These are phyloP conservation scores for Elongisporangium anandrum DNA, from an alignment of 352 stramenopile genomes.

Conservation along the genomic window DNA sequence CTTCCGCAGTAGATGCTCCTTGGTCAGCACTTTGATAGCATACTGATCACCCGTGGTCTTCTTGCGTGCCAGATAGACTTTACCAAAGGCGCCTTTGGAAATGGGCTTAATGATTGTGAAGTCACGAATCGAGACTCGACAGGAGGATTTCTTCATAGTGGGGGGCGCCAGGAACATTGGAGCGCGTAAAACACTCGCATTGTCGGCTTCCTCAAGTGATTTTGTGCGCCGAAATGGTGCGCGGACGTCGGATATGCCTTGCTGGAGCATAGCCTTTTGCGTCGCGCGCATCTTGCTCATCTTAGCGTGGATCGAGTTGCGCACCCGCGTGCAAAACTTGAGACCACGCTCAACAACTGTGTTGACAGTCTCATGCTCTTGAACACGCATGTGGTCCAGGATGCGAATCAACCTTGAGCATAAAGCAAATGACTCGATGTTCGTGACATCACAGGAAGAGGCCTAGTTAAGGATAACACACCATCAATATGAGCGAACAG, in stretches of 20 bases:
- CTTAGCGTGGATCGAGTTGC: constrained; percentile 78
- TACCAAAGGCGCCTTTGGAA: constrained; percentile 86
- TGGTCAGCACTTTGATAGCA: constrained; percentile 89
- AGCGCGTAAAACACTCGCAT: constrained; percentile 7
- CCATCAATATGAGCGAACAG: background rate
- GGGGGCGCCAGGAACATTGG: constrained; percentile 10
- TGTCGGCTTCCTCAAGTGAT: constrained; percentile 68
- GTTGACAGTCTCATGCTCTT: constrained; percentile 41
- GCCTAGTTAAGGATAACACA: constrained; percentile 18
- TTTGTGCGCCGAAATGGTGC: constrained; percentile 70
- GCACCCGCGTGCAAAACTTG: constrained; percentile 58
- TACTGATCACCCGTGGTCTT: constrained; percentile 88
- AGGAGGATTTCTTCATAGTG: constrained; percentile 28
- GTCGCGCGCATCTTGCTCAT: constrained; percentile 85
- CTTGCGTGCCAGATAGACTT: constrained; percentile 85
- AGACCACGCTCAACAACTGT: constrained; percentile 41
- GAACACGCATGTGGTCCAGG: constrained; percentile 57
- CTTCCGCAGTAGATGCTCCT: constrained; percentile 85
- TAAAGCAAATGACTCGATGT: constrained; percentile 70
- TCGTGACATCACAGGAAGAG: constrained; percentile 65
- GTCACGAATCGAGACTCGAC: constrained; percentile 70
- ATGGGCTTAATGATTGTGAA: constrained; percentile 90
- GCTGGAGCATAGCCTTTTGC: constrained; percentile 77
- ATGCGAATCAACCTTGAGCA: constrained; percentile 79
- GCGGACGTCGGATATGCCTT: constrained; percentile 31